Percentiles rank a stretch among this genome's conserved stretches.
phyloP scores from a whole-genome alignment of 2,329 filamentous ascomycete genomes.

The Elsinoe fawcettii region DNA sequence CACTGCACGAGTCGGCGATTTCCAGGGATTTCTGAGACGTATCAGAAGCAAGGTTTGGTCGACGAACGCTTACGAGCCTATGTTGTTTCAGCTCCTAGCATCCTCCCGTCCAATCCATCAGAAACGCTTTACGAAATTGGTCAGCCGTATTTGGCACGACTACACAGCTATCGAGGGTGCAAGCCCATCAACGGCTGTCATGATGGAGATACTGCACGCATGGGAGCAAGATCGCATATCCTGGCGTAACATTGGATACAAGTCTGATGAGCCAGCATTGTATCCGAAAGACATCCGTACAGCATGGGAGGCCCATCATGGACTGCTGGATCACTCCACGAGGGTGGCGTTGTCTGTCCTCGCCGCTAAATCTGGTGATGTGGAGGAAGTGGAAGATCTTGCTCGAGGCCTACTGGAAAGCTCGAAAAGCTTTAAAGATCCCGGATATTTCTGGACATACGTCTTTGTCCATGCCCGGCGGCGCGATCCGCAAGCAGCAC shows the following conservation, averaged over 20 bases:
- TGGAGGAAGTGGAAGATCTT: constrained; percentile 25
- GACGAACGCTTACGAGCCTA: neutral
- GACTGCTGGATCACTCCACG: constrained; percentile 21
- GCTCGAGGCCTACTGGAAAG: neutral
- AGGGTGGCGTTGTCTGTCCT: constrained; percentile 15
- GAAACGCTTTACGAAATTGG: neutral
- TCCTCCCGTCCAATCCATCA: neutral
- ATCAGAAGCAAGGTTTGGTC: neutral
- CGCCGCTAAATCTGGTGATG: constrained; percentile 28
- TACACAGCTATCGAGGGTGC: neutral
- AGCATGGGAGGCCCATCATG: constrained; percentile 22
- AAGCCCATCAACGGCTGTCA: neutral
- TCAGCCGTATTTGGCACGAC: neutral
- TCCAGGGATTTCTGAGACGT: neutral
- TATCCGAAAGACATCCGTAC: neutral
- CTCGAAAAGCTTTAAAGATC: neutral
- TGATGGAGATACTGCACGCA: constrained; percentile 5
- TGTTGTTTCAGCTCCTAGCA: neutral
- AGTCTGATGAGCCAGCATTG: neutral
- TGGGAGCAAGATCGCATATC: neutral
- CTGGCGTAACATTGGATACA: neutral
- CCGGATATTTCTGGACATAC: constrained; percentile 39
- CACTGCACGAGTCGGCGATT: neutral
- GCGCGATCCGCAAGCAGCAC: constrained; percentile 55
- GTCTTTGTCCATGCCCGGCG: constrained; percentile 64